Conservation (phyloP, 768 basidiomycete genomes). For the Fibroporia radiculosa region DNA sequence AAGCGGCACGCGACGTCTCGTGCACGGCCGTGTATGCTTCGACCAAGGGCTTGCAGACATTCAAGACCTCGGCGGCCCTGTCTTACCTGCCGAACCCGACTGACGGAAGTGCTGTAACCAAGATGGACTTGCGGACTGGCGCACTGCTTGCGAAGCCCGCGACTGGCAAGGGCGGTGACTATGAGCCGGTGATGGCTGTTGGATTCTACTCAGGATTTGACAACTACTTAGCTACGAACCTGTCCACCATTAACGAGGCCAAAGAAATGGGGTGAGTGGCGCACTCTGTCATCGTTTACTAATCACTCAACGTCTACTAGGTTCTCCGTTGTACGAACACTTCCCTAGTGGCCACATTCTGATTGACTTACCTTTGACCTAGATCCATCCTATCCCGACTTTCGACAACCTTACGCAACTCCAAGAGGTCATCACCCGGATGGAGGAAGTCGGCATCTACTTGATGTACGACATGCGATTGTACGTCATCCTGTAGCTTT, state of each 20-base stretch:
- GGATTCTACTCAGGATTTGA: constrained; percentile 68
- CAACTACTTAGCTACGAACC: constrained; percentile 43
- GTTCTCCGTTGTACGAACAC: constrained; percentile 28
- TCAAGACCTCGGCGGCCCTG: constrained; percentile 24
- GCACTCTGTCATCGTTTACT: neutral
- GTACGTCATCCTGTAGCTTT: constrained; percentile 22
- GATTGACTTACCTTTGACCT: neutral
- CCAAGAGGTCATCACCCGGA: constrained; percentile 52
- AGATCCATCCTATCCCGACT: constrained; percentile 66
- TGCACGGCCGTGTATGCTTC: constrained; percentile 26
- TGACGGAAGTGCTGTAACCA: constrained; percentile 33
- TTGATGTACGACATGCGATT: constrained; percentile 81
- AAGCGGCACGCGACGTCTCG: constrained; percentile 23
- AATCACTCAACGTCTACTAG: constrained; percentile 22
- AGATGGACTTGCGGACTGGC: constrained; percentile 40
- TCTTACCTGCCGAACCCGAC: constrained; percentile 34
- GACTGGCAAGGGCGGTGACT: constrained; percentile 12
- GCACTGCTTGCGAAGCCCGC: constrained; percentile 32
- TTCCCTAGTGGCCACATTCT: neutral
- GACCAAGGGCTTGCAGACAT: constrained; percentile 21
- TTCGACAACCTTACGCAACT: constrained; percentile 55
- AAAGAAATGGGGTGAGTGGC: constrained; percentile 44
- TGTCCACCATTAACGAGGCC: constrained; percentile 45
- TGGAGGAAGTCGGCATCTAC: constrained; percentile 64
- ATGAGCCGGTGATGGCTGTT: constrained; percentile 48